Conservation (phyloP, 148 eudicot genomes). For the Rhododendron henanense region DNA sequence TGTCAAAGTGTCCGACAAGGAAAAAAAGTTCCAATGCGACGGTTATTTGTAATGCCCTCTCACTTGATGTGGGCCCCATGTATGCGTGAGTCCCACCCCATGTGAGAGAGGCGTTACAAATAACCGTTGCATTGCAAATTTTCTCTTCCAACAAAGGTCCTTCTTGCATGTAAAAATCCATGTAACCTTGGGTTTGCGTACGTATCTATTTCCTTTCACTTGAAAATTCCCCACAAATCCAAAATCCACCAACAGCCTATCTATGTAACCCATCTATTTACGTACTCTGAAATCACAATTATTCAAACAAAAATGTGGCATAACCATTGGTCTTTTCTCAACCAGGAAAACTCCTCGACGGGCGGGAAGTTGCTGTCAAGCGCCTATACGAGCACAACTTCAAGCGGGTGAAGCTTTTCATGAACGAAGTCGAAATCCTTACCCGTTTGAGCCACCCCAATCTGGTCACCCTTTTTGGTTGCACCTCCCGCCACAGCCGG, state of each 20-base stretch:
- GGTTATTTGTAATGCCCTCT: no score
- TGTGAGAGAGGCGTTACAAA: no score
- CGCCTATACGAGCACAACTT: conserved; percentile 37
- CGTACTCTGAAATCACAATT: background rate
- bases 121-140: no score
- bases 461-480: conserved; percentile 58
- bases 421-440: conserved; percentile 3
- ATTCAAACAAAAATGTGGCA: background rate
- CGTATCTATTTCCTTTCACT: background rate
- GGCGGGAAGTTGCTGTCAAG: conserved; percentile 66
- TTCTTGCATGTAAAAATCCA: background rate
- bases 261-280: background rate
- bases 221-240: background rate
- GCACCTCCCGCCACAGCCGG: conserved; percentile 52
- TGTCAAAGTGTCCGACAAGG: background rate
- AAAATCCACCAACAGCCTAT: background rate
- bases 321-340: background rate
- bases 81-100: no score
- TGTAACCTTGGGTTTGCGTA: background rate
- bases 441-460: conserved; percentile 39
- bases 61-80: no score
- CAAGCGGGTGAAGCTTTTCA: conserved; percentile 9
- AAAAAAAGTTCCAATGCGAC: no score
- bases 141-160: background rate
- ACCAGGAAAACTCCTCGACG: conserved; percentile 55